Percentiles rank a stretch among this genome's conserved stretches.
Conservation (phyloP, 2,329 filamentous ascomycete species). For the Colletotrichum nymphaeae region DNA sequence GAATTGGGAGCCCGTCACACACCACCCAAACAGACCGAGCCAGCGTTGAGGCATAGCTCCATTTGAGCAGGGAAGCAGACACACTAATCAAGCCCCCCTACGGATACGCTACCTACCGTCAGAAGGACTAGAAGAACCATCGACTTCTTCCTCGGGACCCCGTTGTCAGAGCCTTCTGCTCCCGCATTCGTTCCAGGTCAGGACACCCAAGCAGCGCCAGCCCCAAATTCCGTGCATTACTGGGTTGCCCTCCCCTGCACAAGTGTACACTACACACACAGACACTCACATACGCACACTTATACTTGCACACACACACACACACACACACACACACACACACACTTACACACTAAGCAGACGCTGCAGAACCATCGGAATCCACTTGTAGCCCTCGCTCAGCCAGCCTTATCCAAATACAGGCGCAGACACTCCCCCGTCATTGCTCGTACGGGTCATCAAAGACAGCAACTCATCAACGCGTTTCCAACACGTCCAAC, state of each 20-base stretch:
- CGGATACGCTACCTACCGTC: constrained; percentile 18
- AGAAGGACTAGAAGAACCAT: constrained; percentile 24
- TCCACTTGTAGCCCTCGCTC: constrained; percentile 4
- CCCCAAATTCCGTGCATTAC: constrained; percentile 27
- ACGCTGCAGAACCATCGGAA: constrained; percentile 28
- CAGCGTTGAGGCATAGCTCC: constrained; percentile 17
- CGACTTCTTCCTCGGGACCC: constrained; percentile 15
- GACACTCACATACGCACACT: background rate
- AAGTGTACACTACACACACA: background rate
- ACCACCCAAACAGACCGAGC: constrained; percentile 22
- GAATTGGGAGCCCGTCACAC: constrained; percentile 32
- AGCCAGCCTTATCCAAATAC: constrained; percentile 12
- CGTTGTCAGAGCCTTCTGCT: background rate
- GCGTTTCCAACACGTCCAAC: constrained; percentile 10
- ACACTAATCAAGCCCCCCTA: background rate
- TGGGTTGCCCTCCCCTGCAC: constrained; percentile 23
- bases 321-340: background rate
- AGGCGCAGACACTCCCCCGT: background rate
- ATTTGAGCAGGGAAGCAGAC: constrained; percentile 4
- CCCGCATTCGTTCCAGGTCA: constrained; percentile 1
- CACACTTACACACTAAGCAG: background rate
- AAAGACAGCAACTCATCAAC: background rate
- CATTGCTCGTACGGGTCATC: background rate
- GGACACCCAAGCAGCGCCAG: constrained; percentile 22
- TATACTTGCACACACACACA: background rate